Evolutionary conservation across 2,329 filamentous ascomycete species (phyloP).

Genomic region (Scedosporium boydii): DNA sequence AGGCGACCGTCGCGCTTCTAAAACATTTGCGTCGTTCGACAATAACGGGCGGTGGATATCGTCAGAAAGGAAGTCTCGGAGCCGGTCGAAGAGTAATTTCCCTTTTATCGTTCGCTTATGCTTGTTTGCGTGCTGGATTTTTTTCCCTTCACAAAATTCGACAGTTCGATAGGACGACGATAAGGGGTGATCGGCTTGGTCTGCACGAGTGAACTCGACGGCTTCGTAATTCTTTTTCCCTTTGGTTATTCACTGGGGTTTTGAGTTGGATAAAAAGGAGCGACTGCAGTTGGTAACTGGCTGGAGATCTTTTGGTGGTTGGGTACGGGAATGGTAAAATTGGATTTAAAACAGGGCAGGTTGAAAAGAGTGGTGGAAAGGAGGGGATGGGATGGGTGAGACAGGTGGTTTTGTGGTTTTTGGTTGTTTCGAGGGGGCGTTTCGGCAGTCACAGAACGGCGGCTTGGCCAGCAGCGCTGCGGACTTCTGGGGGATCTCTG

Average conservation of each 20-base stretch:
- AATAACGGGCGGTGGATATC: neutral
- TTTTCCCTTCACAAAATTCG: neutral
- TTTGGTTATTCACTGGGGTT: neutral
- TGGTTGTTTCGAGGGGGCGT: conserved; percentile 1
- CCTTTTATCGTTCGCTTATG: neutral
- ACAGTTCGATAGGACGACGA: neutral
- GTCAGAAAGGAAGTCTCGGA: conserved; percentile 2
- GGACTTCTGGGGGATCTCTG: neutral
- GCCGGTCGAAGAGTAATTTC: conserved; percentile 1
- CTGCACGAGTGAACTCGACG: neutral
- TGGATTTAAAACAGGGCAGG: neutral
- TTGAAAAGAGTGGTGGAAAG: conserved; percentile 6
- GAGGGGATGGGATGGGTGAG: neutral
- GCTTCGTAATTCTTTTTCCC: neutral
- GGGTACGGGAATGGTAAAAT: neutral
- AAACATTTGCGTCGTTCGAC: conserved; percentile 5
- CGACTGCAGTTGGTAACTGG: conserved; percentile 2
- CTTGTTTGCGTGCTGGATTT: neutral
- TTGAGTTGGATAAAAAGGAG: conserved; percentile 1
- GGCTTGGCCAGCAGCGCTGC: conserved; percentile 6
- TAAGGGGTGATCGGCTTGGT: neutral
- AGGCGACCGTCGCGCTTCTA: conserved; percentile 7
- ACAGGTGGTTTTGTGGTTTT: conserved; percentile 5
- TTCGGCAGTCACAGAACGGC: conserved; percentile 3
- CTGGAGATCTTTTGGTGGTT: neutral